Evolutionary conservation across 306 rosid genomes (phyloP), one percentile per base, ranked within the genome.

Genomic region (Fragaria nilgerrensis): DNA sequence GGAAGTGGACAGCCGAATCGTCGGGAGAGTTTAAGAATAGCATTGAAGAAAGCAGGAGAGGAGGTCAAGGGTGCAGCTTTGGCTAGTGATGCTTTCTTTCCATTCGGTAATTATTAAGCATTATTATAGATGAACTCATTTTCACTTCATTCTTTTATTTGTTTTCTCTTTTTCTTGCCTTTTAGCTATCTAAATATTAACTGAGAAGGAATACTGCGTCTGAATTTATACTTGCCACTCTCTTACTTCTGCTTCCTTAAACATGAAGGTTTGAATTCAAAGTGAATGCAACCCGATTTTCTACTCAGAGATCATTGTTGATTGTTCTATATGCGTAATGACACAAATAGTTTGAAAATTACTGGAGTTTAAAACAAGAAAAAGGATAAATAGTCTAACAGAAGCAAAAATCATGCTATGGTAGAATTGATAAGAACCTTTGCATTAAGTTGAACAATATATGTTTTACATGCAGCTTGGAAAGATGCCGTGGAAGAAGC

Each of bases 1-100:
- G 98, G 98, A 74, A 92, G 98, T 22, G 98, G 98, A 71, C 97
- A 92, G 80, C 98, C 98, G 1, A 95, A 92, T 82, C 97, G 98
- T 66, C 45, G 61, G 5, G 98, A 95, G 86, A 95, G 98, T 82
- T 85, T 92, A 75, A 85, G 97, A 80, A 86, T 95, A 77, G 97
- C 97, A 19, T 55, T 92, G 85, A 88, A 73, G 86, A 95, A 95
- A 89, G 97, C 98, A 9, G 99, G 96, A 85, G 87, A 87, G 29
- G 96, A 88, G 53, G 92, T 85, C 78, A 92, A 88, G 85, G 99
- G 97, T 63, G 92, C 99, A 1, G 94, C 99, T 80, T 84, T 95
- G 85, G 97, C 97, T 82, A 95, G 97, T 22, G 99, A 95, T 62
- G 99, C 99, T 53, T 95, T 95, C 89, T 95, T 95, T 85, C 97